Evolutionary conservation across 1,139 yeast genomes (phyloP), one percentile per base, ranked within the genome.

Genomic region (Candida neerlandica): DNA sequence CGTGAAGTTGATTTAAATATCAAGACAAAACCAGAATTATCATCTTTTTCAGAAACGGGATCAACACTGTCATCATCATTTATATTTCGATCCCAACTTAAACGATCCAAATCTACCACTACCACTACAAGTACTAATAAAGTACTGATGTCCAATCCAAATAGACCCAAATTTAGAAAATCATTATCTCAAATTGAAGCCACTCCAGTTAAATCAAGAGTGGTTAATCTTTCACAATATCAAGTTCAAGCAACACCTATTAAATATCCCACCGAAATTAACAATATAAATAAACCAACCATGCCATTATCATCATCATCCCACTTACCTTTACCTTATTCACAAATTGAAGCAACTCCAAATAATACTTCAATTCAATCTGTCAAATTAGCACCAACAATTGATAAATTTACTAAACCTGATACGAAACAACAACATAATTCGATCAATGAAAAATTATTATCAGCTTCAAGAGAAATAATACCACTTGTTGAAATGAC

Each of bases 1-100:
- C 60, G 83, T 43, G 79, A 78, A 55, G 77, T 79, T n/a, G 83
- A 79, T 47, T 66, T 79, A 57, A 49, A 50, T 42, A 23, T 54
- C 29, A 48, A 42, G 41, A 21, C 42, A 23, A 42, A 42, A 43
- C n/a, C 38, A 35, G 45, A 21, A n/a, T 15, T 4, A 32, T 14
- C 32, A 21, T n/a, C 19, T 40, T 19, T 41, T 38, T 19, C 43
- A 19, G 32, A 34, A 12, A 5, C 15, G 3, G 16, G 33, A 2
- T 33, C 41, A 6, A 7, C 38, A 3, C 48, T 40, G 12, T 51
- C 61, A 15, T 61, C 60, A 14, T 51, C 61, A 15, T 61, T 61
- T 23, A 65, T 70, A 10, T 72, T 71, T 52, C 66, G 68, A 1
- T 34, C 45, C 12, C 65, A 69, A 38, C 65, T 69, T 11, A 63